Evolutionary conservation across 148 eudicot genomes (phyloP), one percentile per base, ranked within the genome.

Genomic region (Rhododendron ovatum): DNA sequence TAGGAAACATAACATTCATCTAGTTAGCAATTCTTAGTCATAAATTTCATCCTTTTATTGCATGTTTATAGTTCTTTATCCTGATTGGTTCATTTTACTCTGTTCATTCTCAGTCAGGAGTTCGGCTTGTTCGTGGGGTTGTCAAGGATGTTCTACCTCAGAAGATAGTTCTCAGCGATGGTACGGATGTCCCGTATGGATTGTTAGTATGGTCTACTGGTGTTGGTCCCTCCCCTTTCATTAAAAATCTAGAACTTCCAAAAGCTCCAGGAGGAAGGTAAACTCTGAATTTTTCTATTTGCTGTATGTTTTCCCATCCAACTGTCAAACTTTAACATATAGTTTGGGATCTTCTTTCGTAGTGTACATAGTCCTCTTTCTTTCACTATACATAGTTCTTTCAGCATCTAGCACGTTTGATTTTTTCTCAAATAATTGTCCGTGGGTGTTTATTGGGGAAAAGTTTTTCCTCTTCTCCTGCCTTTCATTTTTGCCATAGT

Each of bases 161-260:
- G 28, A 95, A 94, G 89, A 87, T 98, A 48, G 87, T 94, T 86
- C 98, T 97, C 39, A 92, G 88, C 82, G 99, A 97, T 84, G 98
- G 94, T 51, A 87, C 94, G 22, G 94, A 93, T 83, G 98, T 98
- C 82, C 98, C 99, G 12, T 95, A 95, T 87, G 99, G 99, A 17
- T 89, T 98, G 55, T 80, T 98, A 86, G 99, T 98, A 51, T 98
- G 99, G 99, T 95, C 99, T 81, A 97, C 99, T 10, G 99, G 98
- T 84, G 99, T 97, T 79, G 99, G 99, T 84, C 96, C 99, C 65
- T 95, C 98, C 28, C 48, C 92, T 80, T 93, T 97, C 79, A 93
- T 95, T 55, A 91, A 90, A 35, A 48, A 90, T 83, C 91, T 94
- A 53, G 96, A 93, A 65, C 79, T 95, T 78, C 93, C 95, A 28